phyloP scores from a whole-genome alignment of 2,329 filamentous ascomycete genomes.

The Emericellopsis atlantica region DNA sequence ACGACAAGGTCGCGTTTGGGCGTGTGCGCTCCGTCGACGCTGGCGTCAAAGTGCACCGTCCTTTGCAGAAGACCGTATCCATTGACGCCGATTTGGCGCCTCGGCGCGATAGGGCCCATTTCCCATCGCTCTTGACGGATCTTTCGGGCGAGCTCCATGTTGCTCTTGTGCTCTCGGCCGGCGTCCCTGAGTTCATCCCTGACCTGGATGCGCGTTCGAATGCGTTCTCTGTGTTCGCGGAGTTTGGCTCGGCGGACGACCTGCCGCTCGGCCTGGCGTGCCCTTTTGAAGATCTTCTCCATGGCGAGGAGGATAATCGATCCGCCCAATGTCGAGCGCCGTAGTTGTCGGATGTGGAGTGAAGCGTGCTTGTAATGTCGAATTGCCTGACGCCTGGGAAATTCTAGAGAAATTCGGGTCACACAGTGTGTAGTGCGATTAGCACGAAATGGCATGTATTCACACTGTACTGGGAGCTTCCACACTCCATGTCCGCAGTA shows the following conservation, averaged over 20 bases:
- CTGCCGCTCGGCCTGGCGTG: conserved; percentile 54
- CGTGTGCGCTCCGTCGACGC: conserved; percentile 14
- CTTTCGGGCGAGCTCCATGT: conserved; percentile 26
- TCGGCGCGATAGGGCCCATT: conserved; percentile 65
- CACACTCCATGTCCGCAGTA: too few relatives aligned
- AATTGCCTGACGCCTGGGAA: too few relatives aligned
- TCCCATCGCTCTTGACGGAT: conserved; percentile 65
- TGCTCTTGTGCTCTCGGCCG: conserved; percentile 17
- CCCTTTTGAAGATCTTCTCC: conserved; percentile 60
- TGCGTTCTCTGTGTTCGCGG: conserved; percentile 2
- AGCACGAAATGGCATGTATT: too few relatives aligned
- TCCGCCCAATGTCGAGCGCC: too few relatives aligned
- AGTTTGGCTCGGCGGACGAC: conserved; percentile 32
- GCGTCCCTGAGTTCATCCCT: conserved; percentile 17
- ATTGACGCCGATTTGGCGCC: conserved; percentile 54
- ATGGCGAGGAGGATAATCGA: conserved; percentile 23
- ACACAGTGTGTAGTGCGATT: too few relatives aligned
- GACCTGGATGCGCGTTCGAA: conserved; percentile 4
- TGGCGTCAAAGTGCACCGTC: conserved; percentile 21
- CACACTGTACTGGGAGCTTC: too few relatives aligned
- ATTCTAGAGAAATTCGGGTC: too few relatives aligned
- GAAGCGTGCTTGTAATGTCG: too few relatives aligned
- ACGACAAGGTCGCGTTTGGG: conserved; percentile 21
- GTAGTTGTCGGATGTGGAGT: too few relatives aligned
- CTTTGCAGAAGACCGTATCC: conserved; percentile 43